A percentile compares a stretch with the other conserved stretches of the same genome.
phyloP scores from a whole-genome alignment of 805 yeast genomes.

The Komagataella ulmi region DNA sequence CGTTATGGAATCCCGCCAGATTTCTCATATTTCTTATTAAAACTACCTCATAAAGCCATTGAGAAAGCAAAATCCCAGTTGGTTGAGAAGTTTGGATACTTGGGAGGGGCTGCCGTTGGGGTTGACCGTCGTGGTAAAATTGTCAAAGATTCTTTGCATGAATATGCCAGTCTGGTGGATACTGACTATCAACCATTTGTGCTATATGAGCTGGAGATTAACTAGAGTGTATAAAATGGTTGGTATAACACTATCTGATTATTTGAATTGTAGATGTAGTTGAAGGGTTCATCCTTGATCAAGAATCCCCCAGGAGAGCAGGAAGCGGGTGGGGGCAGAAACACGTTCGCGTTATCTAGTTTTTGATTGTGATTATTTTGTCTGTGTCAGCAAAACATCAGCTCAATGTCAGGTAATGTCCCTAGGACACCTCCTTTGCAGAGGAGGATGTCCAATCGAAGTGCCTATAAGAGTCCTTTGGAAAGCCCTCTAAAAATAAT shows the following conservation, averaged over 20 bases:
- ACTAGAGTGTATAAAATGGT: conserved; percentile 6
- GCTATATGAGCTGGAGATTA: conserved; percentile 44
- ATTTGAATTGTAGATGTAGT: neutral
- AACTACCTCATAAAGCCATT: conserved; percentile 28
- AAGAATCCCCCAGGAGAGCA: neutral
- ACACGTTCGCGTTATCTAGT: neutral
- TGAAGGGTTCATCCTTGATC: neutral
- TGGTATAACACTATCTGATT: neutral
- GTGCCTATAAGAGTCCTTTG: neutral
- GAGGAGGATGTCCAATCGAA: neutral
- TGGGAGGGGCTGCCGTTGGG: conserved; percentile 82
- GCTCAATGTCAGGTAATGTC: neutral
- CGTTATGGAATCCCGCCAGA: conserved; percentile 96
- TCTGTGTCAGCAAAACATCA: neutral
- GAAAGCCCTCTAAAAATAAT: neutral
- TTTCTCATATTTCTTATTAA: conserved; percentile 43
- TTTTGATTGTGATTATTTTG: neutral
- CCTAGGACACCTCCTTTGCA: neutral
- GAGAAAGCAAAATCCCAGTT: conserved; percentile 57
- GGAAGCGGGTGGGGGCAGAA: neutral
- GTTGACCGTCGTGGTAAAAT: conserved; percentile 55
- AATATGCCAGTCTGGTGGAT: conserved; percentile 86
- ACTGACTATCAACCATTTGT: conserved; percentile 96
- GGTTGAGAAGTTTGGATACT: conserved; percentile 66
- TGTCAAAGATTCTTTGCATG: conserved; percentile 55